Base-by-base conservation (phyloP, 108 stramenopile species). In the Cyclotella baltica region DNA sequence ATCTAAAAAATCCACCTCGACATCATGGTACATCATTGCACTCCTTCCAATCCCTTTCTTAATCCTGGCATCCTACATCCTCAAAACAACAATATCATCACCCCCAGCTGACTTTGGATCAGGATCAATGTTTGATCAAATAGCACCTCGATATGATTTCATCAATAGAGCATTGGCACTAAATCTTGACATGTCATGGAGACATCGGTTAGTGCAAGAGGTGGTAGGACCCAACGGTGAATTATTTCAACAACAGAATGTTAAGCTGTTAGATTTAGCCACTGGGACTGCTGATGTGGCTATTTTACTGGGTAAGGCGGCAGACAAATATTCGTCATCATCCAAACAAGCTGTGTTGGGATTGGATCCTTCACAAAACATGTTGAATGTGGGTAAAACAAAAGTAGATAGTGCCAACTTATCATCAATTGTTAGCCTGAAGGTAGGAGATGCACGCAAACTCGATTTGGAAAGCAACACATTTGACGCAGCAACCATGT, bases 231-330 rank as follows among this genome's bases (percentile, higher is more conserved):
- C 61, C 18, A 69, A 83, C 9, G 64, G 66, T 34, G 63, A 68
- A 72, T 36, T 70, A 23, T 76, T 83, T 33, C 65, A 85, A 46
- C 43, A 63, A 18, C 19, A 20, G 11, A 13, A 25, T 18, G 64
- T 57, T 28, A 38, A 62, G 34, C 80, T 85, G 23, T 72, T 95
- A 27, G 95, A 95, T 70, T 64, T 94, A 58, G 95, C 95, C 20
- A 97, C 96, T 3, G 96, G 96, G 31, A 97, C 97, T 2, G 97
- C 96, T 2, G 97, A 97, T 72, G 97, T 97, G n/a, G 96, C 97
- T 20, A 81, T 97, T 43, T 85, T 96, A 62, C 61, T 94, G 27
- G 85, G 91, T 20, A 73, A 84, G 61, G 78, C 73, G 59, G 82
- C 85, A 27, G 64, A 73, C 3, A 40, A 70, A 31, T 67, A 87